Evolutionary conservation across 2,329 filamentous ascomycete species (phyloP).

Genomic region (Fusarium vanettenii): DNA sequence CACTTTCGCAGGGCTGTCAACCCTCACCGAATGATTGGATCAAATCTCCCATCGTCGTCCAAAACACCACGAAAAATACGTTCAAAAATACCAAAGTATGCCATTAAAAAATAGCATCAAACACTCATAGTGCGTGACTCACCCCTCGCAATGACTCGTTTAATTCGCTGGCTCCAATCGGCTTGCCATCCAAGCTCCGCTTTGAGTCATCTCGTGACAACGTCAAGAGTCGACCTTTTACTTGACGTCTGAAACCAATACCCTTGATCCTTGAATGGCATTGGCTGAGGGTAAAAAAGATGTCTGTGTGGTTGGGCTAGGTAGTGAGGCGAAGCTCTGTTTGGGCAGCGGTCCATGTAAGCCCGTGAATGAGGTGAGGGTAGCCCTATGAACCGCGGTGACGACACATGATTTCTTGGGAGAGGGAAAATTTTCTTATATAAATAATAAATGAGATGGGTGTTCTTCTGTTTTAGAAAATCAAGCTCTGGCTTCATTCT

Average conservation of each 20-base stretch:
- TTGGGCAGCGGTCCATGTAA: background rate
- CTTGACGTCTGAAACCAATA: background rate
- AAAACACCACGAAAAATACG: background rate
- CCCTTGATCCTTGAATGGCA: background rate
- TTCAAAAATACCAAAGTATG: background rate
- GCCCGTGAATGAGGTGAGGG: conserved; percentile 1
- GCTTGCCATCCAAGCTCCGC: background rate
- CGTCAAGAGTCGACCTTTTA: background rate
- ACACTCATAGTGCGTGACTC: background rate
- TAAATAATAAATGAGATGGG: background rate
- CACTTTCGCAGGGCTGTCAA: background rate
- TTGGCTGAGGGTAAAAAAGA: background rate
- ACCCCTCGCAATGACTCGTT: background rate
- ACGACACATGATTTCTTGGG: background rate
- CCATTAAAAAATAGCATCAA: background rate
- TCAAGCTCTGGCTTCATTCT: background rate
- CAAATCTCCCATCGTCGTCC: background rate
- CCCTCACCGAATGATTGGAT: background rate
- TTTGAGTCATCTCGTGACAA: background rate
- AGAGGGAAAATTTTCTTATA: background rate
- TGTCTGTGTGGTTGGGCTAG: background rate
- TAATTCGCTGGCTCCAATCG: background rate
- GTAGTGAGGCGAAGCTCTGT: conserved; percentile 3
- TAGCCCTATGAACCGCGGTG: background rate
- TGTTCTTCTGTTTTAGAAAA: background rate